phyloP scores from a whole-genome alignment of 169 alveolate species.

The Cardiosporidium cionae region DNA sequence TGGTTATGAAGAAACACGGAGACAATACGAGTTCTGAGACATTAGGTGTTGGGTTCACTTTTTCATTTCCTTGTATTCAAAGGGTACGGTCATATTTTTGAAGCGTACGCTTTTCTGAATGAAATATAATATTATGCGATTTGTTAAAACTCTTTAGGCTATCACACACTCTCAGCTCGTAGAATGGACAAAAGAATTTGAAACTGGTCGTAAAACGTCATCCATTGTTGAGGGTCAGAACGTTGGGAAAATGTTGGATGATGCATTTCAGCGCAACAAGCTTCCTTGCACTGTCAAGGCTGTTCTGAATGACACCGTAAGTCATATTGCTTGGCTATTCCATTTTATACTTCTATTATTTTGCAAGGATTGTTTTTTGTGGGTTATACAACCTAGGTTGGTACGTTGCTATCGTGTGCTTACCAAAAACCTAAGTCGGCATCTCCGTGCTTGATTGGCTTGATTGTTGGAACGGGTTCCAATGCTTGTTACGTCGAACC shows the following conservation, averaged over 20 bases:
- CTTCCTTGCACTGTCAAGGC: constrained; percentile 63
- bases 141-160: constrained; percentile 23
- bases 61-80: constrained; percentile 64
- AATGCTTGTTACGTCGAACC: constrained; percentile 77
- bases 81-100: not conserved
- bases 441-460: constrained; percentile 66
- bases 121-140: too few species aligned
- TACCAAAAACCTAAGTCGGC: constrained; percentile 55
- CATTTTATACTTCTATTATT: not conserved
- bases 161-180: constrained; percentile 51
- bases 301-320: constrained; percentile 68
- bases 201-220: constrained; percentile 76
- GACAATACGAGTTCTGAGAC: constrained; percentile 35
- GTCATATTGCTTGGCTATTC: not conserved
- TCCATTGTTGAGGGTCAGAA: constrained; percentile 82
- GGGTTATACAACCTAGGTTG: constrained; percentile 43
- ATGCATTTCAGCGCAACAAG: constrained; percentile 58
- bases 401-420: constrained; percentile 77
- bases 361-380: not conserved
- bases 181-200: constrained; percentile 84
- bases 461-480: constrained; percentile 77
- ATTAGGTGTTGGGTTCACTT: constrained; percentile 62
- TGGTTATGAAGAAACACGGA: constrained; percentile 49
- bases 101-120: too few species aligned
- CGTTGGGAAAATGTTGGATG: constrained; percentile 65